These are phyloP conservation scores for Aspergillus ibericus DNA, from an alignment of 2,329 filamentous ascomycete genomes.

Conservation along the genomic window DNA sequence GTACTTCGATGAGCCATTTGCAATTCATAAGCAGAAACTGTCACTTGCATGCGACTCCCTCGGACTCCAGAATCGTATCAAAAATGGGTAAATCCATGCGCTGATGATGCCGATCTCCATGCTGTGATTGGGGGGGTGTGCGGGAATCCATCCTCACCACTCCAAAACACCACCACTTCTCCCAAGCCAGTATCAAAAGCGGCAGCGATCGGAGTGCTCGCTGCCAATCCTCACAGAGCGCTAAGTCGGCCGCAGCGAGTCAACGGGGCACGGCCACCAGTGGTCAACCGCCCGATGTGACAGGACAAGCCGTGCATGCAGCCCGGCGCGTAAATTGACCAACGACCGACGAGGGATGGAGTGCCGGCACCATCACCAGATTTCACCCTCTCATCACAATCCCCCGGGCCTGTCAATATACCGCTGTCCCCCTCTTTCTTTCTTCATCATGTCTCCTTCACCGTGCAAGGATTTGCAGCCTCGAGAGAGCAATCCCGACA, in stretches of 20 bases:
- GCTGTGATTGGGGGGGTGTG: no score
- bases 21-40: no score
- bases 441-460: slow-evolving; percentile 20
- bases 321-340: slow-evolving; percentile 29
- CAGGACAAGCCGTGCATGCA: slow-evolving; percentile 17
- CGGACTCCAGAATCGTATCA: no score
- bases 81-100: no score
- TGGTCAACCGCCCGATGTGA: slow-evolving; percentile 10
- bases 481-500: slow-evolving; percentile 21
- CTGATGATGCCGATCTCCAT: no score
- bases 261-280: neutral
- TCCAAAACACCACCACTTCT: no score
- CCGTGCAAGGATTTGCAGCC: slow-evolving; percentile 31
- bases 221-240: no score
- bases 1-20: no score
- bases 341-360: slow-evolving; percentile 21
- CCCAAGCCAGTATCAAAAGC: neutral
- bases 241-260: neutral
- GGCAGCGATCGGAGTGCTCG: neutral
- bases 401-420: slow-evolving; percentile 19
- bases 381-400: slow-evolving; percentile 30
- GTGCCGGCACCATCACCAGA: slow-evolving; percentile 5
- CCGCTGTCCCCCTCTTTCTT: slow-evolving; percentile 19
- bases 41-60: no score
- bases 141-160: no score